phyloP scores from a whole-genome alignment of 805 yeast genomes.

The Saccharomycopsis vini region DNA sequence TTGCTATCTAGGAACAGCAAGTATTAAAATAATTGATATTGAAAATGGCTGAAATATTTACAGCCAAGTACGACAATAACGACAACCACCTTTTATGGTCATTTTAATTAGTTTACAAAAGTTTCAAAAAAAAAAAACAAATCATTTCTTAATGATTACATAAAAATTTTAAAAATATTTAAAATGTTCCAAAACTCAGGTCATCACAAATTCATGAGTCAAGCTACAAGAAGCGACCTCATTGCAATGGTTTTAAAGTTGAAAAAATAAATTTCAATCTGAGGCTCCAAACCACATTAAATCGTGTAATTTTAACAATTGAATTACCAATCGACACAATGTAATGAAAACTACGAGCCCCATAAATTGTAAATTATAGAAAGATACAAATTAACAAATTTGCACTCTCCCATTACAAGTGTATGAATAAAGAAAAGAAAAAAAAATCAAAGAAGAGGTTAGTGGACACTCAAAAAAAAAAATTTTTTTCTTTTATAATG shows the following conservation, averaged over 20 bases:
- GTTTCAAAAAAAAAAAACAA: too few relatives aligned
- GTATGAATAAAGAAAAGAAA: not conserved
- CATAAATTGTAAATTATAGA: not conserved
- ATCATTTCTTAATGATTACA: too few relatives aligned
- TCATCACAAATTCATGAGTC: slow-evolving; percentile 16
- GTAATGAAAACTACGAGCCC: not conserved
- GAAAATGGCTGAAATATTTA: too few relatives aligned
- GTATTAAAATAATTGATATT: too few relatives aligned
- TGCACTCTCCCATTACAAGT: too few relatives aligned
- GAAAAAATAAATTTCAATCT: slow-evolving; percentile 6
- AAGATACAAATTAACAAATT: slow-evolving; percentile 1
- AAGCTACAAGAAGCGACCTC: slow-evolving; percentile 13
- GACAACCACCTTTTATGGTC: too few relatives aligned
- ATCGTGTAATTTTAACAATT: not conserved
- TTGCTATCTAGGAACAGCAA: too few relatives aligned
- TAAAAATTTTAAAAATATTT: too few relatives aligned
- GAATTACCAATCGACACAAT: not conserved
- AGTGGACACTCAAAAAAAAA: too few relatives aligned
- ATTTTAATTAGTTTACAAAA: too few relatives aligned
- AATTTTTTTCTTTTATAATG: too few relatives aligned
- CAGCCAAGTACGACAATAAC: too few relatives aligned
- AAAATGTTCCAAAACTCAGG: slow-evolving; percentile 14
- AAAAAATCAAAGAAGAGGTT: not conserved
- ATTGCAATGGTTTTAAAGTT: slow-evolving; percentile 15
- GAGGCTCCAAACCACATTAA: slow-evolving; percentile 10